Base-by-base conservation (phyloP, 1,139 yeast species). In the Blastobotrys malaysiensis region DNA sequence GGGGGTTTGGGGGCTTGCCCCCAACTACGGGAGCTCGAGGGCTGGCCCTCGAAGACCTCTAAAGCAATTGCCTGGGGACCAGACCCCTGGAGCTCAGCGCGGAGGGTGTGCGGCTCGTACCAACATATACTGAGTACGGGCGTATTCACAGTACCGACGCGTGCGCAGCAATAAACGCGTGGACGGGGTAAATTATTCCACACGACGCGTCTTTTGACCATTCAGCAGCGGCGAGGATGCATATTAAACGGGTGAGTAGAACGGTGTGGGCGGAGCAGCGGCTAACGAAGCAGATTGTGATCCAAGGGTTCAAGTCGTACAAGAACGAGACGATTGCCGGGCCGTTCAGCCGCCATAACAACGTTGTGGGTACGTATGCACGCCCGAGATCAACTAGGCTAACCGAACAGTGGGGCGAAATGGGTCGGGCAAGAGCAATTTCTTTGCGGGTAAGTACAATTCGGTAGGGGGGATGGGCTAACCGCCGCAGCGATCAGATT, bases 361-460 rank as follows among this genome's bases (percentile, higher is more conserved):
- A 93, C 70, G 96, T 91, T 26, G 90, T 93, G 13, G 89, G 69
- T 63, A 59, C 19, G 62, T 54, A 16, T 16, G 16, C 39, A 13
- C 18, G 22, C 4, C 44, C 22, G 11, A 18, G 27, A 19, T 43
- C 50, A 46, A 22, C 7, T 7, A 14, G 18, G 45, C 50, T 47
- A 46, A 46, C 48, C 16, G 43, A 26, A 20, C 24, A 63, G 76
- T 93, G 27, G 99, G 99, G 2, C 75, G 97, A 52, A 93, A 93
- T 70, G 99, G 99, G 14, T 87, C 97, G 6, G 99, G 99, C 14
- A 93, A 93, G 69, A 88, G 97, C 51, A 93, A 93, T 70, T 88
- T 95, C 72, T 93, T 93, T 70, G 93, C 97, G 16, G 39, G 39
- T 31, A 31, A 13, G 39, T 31, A 13, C 14, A 31, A 26, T 11